Conservation (phyloP, 1,284 basidiomycete genomes). For the Boletus mariae region DNA sequence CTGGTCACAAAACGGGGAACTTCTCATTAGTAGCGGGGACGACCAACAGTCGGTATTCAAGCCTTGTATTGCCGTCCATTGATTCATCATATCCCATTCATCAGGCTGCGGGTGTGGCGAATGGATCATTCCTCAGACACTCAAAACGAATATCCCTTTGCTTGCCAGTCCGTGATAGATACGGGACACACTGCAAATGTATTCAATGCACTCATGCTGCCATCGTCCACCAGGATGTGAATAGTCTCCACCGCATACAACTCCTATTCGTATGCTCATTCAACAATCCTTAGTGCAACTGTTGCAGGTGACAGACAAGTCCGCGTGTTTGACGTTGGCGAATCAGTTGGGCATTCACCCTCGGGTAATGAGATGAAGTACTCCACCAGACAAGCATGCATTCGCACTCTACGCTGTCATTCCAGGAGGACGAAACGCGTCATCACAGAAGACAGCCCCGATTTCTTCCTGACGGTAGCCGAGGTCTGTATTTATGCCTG, state of each 20-base stretch:
- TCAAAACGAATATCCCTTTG: slow-evolving; percentile 52
- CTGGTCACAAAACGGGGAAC: slow-evolving; percentile 75
- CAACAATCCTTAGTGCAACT: slow-evolving; percentile 49
- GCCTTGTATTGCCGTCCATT: slow-evolving; percentile 24
- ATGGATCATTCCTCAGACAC: slow-evolving; percentile 38
- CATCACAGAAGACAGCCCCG: slow-evolving; percentile 78
- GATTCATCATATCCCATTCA: slow-evolving; percentile 15
- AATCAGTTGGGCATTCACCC: slow-evolving; percentile 40
- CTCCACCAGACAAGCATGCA: slow-evolving; percentile 42
- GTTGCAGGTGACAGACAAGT: slow-evolving; percentile 81
- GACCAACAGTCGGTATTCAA: slow-evolving; percentile 67
- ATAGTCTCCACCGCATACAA: slow-evolving; percentile 17
- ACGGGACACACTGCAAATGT: slow-evolving; percentile 88
- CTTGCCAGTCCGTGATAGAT: slow-evolving; percentile 57
- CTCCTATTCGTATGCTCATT: slow-evolving; percentile 6
- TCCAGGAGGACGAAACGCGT: slow-evolving; percentile 72
- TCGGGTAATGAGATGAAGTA: slow-evolving; percentile 38
- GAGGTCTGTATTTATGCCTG: slow-evolving; percentile 50
- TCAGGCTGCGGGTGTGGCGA: slow-evolving; percentile 68
- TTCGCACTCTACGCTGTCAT: slow-evolving; percentile 68
- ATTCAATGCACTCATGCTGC: slow-evolving; percentile 83
- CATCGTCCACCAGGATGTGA: slow-evolving; percentile 66
- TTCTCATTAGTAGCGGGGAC: slow-evolving; percentile 78
- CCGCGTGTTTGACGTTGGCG: slow-evolving; percentile 76
- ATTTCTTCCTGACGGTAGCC: slow-evolving; percentile 80